A percentile compares a stretch with the other conserved stretches of the same genome.
phyloP scores from a whole-genome alignment of 208 protist genomes.

The Lotmaria passim region DNA sequence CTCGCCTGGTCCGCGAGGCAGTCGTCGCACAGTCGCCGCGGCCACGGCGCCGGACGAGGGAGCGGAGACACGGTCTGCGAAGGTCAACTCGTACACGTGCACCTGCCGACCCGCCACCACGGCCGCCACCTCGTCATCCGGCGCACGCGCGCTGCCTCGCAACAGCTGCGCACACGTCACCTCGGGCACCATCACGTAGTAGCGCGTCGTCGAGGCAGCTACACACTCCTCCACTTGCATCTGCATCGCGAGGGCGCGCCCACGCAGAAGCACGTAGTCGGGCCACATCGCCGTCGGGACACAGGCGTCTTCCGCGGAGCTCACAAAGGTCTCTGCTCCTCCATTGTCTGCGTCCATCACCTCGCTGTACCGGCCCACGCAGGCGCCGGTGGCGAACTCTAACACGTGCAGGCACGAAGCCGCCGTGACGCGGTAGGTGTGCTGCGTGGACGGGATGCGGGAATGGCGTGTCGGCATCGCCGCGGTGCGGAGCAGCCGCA shows the following conservation, averaged over 20 bases:
- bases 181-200: slow-evolving; percentile 38
- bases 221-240: slow-evolving; percentile 14
- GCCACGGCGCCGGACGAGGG: neutral
- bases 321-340: neutral
- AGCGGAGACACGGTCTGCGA: neutral
- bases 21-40: neutral
- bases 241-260: slow-evolving; percentile 19
- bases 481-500: slow-evolving; percentile 17
- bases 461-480: slow-evolving; percentile 1
- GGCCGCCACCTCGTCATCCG: neutral
- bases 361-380: slow-evolving; percentile 26
- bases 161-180: slow-evolving; percentile 31
- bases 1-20: slow-evolving; percentile 7
- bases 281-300: slow-evolving; percentile 13
- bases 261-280: slow-evolving; percentile 23
- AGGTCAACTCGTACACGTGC: slow-evolving; percentile 25
- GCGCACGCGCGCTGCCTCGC: neutral
- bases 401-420: slow-evolving; percentile 50
- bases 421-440: slow-evolving; percentile 10
- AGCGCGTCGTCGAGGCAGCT: slow-evolving; percentile 1
- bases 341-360: neutral
- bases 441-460: slow-evolving; percentile 32
- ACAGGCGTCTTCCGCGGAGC: slow-evolving; percentile 12
- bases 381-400: slow-evolving; percentile 48
- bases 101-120: slow-evolving; percentile 27